Conservation (phyloP, 1,284 basidiomycete genomes). For the Ceratobasidium sp. region DNA sequence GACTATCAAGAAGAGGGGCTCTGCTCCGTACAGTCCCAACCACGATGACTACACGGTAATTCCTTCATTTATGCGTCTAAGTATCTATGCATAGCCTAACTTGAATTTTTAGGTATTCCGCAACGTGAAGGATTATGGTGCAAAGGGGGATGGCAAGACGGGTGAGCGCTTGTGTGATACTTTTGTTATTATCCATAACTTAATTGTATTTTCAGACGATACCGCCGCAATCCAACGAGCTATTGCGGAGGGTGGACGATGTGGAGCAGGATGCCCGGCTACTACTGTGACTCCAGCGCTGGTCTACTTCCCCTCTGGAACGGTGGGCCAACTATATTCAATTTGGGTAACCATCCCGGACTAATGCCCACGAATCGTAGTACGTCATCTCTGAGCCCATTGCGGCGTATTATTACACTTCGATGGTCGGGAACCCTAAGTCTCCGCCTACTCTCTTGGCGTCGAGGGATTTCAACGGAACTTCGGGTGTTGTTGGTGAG, state of each 20-base stretch:
- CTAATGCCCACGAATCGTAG: conserved; percentile 52
- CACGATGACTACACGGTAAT: conserved; percentile 67
- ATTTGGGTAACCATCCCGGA: conserved; percentile 32
- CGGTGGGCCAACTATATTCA: conserved; percentile 5
- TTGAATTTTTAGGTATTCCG: conserved; percentile 66
- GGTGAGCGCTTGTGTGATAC: conserved; percentile 6
- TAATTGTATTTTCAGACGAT: conserved; percentile 71
- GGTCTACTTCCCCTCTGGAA: conserved; percentile 68
- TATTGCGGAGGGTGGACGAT: conserved; percentile 53
- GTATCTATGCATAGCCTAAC: background rate
- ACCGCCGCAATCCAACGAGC: conserved; percentile 65
- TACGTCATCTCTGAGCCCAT: conserved; percentile 75
- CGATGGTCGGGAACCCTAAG: conserved; percentile 64
- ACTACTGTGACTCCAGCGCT: conserved; percentile 64
- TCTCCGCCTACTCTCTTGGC: conserved; percentile 72
- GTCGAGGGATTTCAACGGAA: conserved; percentile 68
- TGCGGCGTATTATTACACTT: conserved; percentile 74
- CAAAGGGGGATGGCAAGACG: conserved; percentile 60
- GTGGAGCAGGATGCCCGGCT: conserved; percentile 59
- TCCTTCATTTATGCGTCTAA: background rate
- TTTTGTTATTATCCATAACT: background rate
- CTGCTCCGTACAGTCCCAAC: conserved; percentile 69
- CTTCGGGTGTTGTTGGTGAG: conserved; percentile 73
- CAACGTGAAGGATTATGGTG: conserved; percentile 77
- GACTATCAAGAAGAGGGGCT: conserved; percentile 75